These are phyloP conservation scores for Scutellaria galericulata DNA, from an alignment of 257 asterid genomes.

Conservation along the genomic window DNA sequence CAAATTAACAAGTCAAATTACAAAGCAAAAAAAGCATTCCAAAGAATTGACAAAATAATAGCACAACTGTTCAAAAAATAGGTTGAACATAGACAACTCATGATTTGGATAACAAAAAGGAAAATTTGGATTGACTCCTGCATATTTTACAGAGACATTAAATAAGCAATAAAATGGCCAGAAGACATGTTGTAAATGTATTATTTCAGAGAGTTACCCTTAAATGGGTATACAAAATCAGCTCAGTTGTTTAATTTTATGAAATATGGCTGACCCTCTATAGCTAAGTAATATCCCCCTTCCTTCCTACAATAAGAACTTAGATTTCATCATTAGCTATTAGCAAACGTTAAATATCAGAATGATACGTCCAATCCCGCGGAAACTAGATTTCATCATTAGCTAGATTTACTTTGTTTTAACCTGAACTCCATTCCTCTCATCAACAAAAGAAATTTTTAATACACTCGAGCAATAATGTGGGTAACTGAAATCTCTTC, in stretches of 20 bases:
- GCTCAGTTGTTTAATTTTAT: constrained; percentile 2
- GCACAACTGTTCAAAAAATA: constrained; percentile 2
- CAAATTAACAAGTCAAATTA: constrained; percentile 26
- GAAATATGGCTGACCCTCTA: neutral
- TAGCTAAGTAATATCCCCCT: neutral
- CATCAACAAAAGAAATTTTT: neutral
- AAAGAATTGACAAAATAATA: constrained; percentile 12
- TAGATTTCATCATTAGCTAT: too few species aligned
- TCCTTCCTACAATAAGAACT: neutral
- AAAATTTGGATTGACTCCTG: neutral
- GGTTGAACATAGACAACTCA: neutral
- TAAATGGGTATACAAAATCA: neutral
- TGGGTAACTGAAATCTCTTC: constrained; percentile 1
- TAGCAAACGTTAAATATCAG: neutral
- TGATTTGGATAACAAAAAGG: neutral
- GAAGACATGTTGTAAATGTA: neutral
- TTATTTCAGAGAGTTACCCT: neutral
- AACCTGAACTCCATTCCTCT: neutral
- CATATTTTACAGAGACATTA: neutral
- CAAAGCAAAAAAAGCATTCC: constrained; percentile 24
- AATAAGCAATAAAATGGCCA: neutral
- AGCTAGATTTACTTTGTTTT: neutral
- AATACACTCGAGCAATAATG: neutral
- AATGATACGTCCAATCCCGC: neutral
- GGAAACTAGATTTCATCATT: neutral